A percentile compares a stretch with the other conserved stretches of the same genome.
phyloP scores from a whole-genome alignment of 768 basidiomycete genomes.

The Russula lepida region DNA sequence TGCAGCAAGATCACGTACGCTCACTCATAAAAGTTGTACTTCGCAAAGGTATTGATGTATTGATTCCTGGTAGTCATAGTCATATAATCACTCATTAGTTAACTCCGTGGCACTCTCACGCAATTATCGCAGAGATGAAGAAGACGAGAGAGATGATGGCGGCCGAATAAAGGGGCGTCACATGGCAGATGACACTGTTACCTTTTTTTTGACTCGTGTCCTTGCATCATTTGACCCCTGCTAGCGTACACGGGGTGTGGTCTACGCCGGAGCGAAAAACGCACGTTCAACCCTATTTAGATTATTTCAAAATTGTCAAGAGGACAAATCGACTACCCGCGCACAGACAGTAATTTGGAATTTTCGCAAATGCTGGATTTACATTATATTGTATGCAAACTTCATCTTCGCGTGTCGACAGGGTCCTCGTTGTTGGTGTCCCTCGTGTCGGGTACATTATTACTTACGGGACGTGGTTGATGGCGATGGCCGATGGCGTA shows the following conservation, averaged over 20 bases:
- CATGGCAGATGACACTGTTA: not conserved
- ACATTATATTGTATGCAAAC: too few species aligned
- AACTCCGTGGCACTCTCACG: not conserved
- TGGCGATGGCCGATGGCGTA: not conserved
- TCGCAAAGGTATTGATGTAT: not conserved
- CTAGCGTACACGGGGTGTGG: not conserved
- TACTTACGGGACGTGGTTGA: not conserved
- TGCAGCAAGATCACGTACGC: not conserved
- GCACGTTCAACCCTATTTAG: not conserved
- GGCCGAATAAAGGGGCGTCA: not conserved
- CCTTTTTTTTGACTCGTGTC: not conserved
- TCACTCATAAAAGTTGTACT: not conserved
- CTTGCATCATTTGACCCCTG: not conserved
- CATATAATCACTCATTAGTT: not conserved
- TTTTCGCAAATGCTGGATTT: not conserved
- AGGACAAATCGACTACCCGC: not conserved
- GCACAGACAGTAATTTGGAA: not conserved
- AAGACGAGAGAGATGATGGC: not conserved
- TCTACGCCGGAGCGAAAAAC: not conserved
- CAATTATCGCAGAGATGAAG: not conserved
- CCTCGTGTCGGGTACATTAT: not conserved
- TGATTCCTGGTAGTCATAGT: not conserved
- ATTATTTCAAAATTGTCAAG: not conserved
- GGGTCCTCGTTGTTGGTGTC: too few species aligned
- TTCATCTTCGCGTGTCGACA: too few species aligned